These are phyloP conservation scores for Ramaria rubella DNA, from an alignment of 768 basidiomycete genomes.

Conservation along the genomic window DNA sequence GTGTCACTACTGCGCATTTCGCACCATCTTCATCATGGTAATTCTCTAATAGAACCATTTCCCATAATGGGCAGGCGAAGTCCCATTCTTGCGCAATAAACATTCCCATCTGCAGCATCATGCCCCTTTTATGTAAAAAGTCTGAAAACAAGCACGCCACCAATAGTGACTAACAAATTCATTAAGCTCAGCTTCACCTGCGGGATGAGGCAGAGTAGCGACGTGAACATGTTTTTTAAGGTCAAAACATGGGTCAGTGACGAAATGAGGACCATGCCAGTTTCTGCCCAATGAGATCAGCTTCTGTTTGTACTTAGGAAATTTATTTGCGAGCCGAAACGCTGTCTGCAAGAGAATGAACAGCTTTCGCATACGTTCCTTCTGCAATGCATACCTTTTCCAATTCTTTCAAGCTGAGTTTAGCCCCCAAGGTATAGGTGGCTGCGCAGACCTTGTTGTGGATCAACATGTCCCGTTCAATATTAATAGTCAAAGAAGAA, in stretches of 20 bases:
- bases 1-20: neutral
- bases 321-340: neutral
- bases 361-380: neutral
- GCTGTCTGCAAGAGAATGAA: neutral
- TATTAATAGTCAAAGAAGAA: too few species aligned
- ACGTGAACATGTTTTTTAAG: neutral
- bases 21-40: conserved; percentile 3
- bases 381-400: neutral
- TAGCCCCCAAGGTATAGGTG: neutral
- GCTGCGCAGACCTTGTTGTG: conserved; percentile 1
- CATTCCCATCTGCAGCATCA: neutral
- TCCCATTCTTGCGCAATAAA: conserved; percentile 3
- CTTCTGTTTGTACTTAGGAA: conserved; percentile 2
- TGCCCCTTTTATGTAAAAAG: neutral
- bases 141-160: neutral
- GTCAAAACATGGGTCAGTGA: neutral
- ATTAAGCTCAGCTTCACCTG: neutral
- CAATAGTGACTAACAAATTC: neutral
- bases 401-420: neutral
- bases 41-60: neutral
- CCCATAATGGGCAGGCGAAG: neutral
- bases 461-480: too few species aligned
- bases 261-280: neutral
- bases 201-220: neutral
- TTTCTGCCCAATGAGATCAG: neutral